Percentiles rank a stretch among this genome's conserved stretches.
These are phyloP conservation scores for Saccharomycopsis crataegensis DNA, from an alignment of 1,139 yeast genomes.

Conservation along the genomic window DNA sequence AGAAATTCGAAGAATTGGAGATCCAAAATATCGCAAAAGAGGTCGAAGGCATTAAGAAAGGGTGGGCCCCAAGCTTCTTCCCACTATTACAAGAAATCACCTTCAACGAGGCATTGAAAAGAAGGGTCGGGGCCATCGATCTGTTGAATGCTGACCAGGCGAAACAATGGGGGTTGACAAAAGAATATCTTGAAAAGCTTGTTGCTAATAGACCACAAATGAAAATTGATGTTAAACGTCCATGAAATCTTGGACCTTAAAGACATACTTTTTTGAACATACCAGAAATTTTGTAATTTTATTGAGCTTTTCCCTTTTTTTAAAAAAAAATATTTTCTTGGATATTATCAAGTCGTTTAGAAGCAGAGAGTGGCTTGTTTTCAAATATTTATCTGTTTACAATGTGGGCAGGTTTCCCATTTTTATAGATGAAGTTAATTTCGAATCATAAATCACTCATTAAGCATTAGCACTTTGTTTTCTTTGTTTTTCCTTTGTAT, in stretches of 20 bases:
- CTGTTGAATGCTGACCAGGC: constrained; percentile 43
- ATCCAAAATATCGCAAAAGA: constrained; percentile 71
- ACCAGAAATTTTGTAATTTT: background rate
- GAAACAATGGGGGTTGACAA: constrained; percentile 41
- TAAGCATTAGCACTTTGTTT: too few relatives aligned
- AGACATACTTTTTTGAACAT: too few relatives aligned
- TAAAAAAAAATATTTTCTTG: background rate
- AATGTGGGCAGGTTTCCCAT: too few relatives aligned
- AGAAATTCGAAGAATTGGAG: constrained; percentile 73
- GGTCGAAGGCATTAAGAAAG: constrained; percentile 64
- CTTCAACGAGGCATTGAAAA: constrained; percentile 82
- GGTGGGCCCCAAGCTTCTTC: constrained; percentile 75
- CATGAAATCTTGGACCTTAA: background rate
- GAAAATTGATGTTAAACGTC: constrained; percentile 1
- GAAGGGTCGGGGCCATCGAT: constrained; percentile 64
- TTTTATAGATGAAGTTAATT: too few relatives aligned
- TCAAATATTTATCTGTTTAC: too few relatives aligned
- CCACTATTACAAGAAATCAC: constrained; percentile 84
- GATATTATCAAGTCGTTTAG: background rate
- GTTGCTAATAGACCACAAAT: constrained; percentile 7
- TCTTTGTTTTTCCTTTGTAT: too few relatives aligned
- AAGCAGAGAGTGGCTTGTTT: too few relatives aligned
- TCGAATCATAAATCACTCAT: too few relatives aligned
- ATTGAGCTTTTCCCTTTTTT: background rate
- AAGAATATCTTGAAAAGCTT: constrained; percentile 22